A percentile compares a stretch with the other conserved stretches of the same genome.
Conservation (phyloP, 2,329 filamentous ascomycete genomes). For the Penicillium sp. region DNA sequence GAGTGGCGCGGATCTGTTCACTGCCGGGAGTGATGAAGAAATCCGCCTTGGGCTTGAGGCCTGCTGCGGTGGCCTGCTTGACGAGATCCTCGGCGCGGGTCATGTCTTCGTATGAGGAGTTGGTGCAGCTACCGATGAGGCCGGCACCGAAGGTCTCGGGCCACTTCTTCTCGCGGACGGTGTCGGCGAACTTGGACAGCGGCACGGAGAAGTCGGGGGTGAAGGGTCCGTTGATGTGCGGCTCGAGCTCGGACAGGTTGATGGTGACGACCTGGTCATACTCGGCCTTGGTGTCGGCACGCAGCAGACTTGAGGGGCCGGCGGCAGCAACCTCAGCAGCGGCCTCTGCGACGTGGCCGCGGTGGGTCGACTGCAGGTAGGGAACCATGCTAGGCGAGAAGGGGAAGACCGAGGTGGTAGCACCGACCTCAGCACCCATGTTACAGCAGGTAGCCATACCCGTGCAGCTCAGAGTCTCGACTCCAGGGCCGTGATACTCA, state of each 20-base stretch:
- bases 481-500: slow-evolving; percentile 88
- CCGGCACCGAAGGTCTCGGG: slow-evolving; percentile 87
- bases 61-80: slow-evolving; percentile 85
- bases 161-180: slow-evolving; percentile 83
- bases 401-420: slow-evolving; percentile 94
- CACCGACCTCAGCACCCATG: slow-evolving; percentile 86
- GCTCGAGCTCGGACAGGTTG: slow-evolving; percentile 84
- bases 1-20: slow-evolving; percentile 92
- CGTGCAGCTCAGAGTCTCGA: slow-evolving; percentile 84
- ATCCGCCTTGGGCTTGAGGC: slow-evolving; percentile 81
- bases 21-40: slow-evolving; percentile 97
- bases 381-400: slow-evolving; percentile 80
- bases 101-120: slow-evolving; percentile 99
- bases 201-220: slow-evolving; percentile 94
- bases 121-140: slow-evolving; percentile 96
- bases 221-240: slow-evolving; percentile 95
- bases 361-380: slow-evolving; percentile 82
- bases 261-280: slow-evolving; percentile 93
- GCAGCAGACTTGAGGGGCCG: slow-evolving; percentile 50
- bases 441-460: slow-evolving; percentile 92
- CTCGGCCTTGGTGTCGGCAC: slow-evolving; percentile 74
- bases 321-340: slow-evolving; percentile 59
- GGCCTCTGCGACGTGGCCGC: slow-evolving; percentile 67
- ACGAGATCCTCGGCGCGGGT: slow-evolving; percentile 89
- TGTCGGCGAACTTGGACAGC: slow-evolving; percentile 82